Conservation (phyloP, 148 eudicot genomes). For the Rhododendron ferrugineum region DNA sequence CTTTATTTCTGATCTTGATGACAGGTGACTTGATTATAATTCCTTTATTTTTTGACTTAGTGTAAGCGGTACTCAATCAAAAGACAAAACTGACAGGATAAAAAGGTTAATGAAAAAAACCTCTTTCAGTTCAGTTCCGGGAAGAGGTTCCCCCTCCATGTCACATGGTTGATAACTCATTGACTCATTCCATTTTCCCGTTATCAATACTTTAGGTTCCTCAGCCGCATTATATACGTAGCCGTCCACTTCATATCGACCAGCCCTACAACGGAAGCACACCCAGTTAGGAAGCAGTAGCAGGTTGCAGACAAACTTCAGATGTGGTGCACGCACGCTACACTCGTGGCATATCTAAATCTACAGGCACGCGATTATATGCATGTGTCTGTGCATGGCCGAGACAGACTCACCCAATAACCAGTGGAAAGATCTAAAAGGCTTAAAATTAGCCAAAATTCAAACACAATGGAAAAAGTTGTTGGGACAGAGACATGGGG, state of each 20-base stretch:
- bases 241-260: slow-evolving; percentile 93
- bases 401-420: neutral
- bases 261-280: slow-evolving; percentile 46
- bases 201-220: slow-evolving; percentile 86
- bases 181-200: slow-evolving; percentile 81
- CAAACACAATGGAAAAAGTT: neutral
- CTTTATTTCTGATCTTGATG: neutral
- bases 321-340: neutral
- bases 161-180: slow-evolving; percentile 93
- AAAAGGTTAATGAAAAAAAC: slow-evolving; percentile 27
- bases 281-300: slow-evolving; percentile 3
- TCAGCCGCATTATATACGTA: slow-evolving; percentile 79
- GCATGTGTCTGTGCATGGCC: neutral
- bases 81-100: neutral
- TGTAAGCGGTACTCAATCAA: neutral
- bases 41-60: neutral
- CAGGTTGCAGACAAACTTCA: neutral
- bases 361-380: neutral
- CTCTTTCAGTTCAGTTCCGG: slow-evolving; percentile 83
- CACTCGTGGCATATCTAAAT: neutral
- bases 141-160: slow-evolving; percentile 81
- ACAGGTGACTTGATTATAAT: neutral
- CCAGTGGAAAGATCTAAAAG: neutral
- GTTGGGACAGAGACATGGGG: neutral
- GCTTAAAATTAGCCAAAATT: neutral